Conservation (phyloP, 805 yeast genomes). For the Cyberlindnera lachancei region DNA sequence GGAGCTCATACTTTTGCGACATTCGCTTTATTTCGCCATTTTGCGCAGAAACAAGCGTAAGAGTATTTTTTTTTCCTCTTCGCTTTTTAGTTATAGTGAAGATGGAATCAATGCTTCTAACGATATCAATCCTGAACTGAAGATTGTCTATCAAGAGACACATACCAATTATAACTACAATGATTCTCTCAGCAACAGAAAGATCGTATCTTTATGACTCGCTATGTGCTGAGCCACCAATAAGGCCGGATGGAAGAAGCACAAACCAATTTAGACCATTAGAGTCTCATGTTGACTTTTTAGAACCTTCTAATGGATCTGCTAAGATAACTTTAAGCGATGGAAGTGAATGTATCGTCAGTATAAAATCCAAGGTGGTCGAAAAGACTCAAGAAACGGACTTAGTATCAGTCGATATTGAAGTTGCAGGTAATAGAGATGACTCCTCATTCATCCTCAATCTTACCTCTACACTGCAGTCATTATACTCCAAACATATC, state of each 20-base stretch:
- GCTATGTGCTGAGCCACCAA: slow-evolving; percentile 45
- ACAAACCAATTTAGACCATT: slow-evolving; percentile 75
- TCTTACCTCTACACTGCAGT: slow-evolving; percentile 53
- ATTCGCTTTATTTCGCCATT: slow-evolving; percentile 4
- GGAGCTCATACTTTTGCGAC: too few species aligned
- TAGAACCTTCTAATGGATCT: slow-evolving; percentile 89
- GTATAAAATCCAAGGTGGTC: slow-evolving; percentile 82
- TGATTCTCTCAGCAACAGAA: slow-evolving; percentile 73
- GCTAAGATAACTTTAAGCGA: slow-evolving; percentile 80
- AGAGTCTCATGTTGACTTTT: slow-evolving; percentile 71
- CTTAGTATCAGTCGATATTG: slow-evolving; percentile 69
- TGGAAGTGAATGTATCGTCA: slow-evolving; percentile 90
- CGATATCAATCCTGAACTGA: too few species aligned
- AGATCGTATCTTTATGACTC: slow-evolving; percentile 73
- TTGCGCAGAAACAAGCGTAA: slow-evolving; percentile 6
- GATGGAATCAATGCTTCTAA: too few species aligned
- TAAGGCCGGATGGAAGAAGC: slow-evolving; percentile 82
- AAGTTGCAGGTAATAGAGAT: slow-evolving; percentile 72
- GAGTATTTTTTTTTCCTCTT: neutral
- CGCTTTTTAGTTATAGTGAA: too few species aligned
- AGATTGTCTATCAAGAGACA: too few species aligned
- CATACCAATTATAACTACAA: too few species aligned
- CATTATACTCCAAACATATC: slow-evolving; percentile 44
- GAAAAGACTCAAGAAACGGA: slow-evolving; percentile 34
- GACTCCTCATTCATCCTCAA: slow-evolving; percentile 64